Evolutionary conservation across 2,329 filamentous ascomycete species (phyloP).

Genomic region (Pestalotiopsis fici): DNA sequence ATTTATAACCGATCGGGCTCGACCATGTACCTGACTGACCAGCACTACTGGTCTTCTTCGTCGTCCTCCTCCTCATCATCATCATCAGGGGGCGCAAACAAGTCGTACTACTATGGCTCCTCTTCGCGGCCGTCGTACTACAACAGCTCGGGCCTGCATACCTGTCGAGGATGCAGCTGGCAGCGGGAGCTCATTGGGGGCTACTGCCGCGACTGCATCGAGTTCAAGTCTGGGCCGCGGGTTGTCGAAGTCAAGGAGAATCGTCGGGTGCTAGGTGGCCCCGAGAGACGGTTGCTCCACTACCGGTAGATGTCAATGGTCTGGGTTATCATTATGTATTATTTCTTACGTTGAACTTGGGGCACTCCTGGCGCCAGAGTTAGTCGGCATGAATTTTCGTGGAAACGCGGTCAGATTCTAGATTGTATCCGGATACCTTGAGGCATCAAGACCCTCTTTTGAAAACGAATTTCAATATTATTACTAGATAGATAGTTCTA

Average conservation of each 20-base stretch:
- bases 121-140: background rate
- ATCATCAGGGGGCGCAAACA: background rate
- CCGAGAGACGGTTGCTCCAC: background rate
- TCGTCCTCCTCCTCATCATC: background rate
- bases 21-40: slow-evolving; percentile 15
- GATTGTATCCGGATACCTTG: too few species aligned
- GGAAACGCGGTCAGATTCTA: too few species aligned
- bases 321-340: background rate
- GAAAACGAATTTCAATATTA: too few species aligned
- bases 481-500: too few species aligned
- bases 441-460: too few species aligned
- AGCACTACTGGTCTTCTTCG: background rate
- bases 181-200: background rate
- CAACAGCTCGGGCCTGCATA: background rate
- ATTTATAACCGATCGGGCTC: slow-evolving; percentile 28
- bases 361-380: background rate
- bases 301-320: background rate
- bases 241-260: background rate
- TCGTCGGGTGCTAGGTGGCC: background rate
- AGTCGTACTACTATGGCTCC: background rate
- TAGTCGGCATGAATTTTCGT: background rate
- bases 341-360: background rate
- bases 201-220: slow-evolving; percentile 5
- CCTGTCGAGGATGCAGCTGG: background rate
- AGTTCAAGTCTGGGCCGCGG: background rate